These are phyloP conservation scores for Grosmannia penicillata DNA, from an alignment of 2,329 filamentous ascomycete species.

Conservation along the genomic window DNA sequence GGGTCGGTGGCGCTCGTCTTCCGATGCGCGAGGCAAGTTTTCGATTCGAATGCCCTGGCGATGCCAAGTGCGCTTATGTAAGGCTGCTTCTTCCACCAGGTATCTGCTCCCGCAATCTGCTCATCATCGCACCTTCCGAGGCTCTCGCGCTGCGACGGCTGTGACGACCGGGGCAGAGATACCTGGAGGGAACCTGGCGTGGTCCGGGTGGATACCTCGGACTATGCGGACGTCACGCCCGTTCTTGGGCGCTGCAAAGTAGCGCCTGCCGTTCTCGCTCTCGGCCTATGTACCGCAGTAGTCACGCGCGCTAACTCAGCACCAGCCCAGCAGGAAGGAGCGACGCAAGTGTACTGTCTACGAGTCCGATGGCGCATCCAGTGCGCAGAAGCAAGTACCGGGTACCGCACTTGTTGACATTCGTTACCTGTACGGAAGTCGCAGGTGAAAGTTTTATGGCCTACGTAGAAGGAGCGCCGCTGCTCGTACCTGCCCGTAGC, in stretches of 20 bases:
- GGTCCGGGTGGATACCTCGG: not conserved
- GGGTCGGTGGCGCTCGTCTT: too few species aligned
- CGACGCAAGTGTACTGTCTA: not conserved
- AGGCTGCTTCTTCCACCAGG: too few species aligned
- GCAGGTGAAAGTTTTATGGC: conserved; percentile 2
- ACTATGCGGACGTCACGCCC: not conserved
- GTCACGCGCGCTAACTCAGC: conserved; percentile 1
- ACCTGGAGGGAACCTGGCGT: not conserved
- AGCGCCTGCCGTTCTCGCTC: not conserved
- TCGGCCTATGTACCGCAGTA: not conserved
- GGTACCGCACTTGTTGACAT: conserved; percentile 5
- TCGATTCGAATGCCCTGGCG: too few species aligned
- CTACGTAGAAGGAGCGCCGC: not conserved
- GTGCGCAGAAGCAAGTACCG: not conserved
- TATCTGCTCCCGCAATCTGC: too few species aligned
- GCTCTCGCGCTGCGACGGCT: too few species aligned
- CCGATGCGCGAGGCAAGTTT: too few species aligned
- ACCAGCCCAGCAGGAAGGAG: not conserved
- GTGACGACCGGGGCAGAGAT: not conserved
- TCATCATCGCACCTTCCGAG: too few species aligned
- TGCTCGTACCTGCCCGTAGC: too few species aligned
- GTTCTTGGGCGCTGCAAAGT: not conserved
- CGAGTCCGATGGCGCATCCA: not conserved
- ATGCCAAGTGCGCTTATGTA: too few species aligned
- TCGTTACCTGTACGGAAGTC: too few species aligned